Evolutionary conservation across 2,329 filamentous ascomycete species (phyloP), one percentile per base, ranked within the genome.

Genomic region (Sporothrix brasiliensis): DNA sequence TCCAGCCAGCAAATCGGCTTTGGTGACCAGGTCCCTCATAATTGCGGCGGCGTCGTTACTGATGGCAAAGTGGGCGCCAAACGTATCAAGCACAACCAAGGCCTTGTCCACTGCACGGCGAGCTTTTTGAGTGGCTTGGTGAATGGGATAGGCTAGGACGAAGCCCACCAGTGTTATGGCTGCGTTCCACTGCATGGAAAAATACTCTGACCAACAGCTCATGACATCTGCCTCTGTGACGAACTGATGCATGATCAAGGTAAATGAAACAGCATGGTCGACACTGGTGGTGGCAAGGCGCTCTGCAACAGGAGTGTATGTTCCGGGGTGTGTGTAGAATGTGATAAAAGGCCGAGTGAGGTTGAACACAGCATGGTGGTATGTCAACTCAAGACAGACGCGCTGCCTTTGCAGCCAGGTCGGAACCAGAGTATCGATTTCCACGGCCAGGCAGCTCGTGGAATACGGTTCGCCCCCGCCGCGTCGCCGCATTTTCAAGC

Each of bases 341-440:
- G 54, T 58, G 16, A 58, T 58, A 19, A 58, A 58, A 39, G 54
- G 54, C 30, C 78, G 77, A 54, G 77, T 77, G 10, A 79, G 69
- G 58, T 76, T 77, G 41, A 76, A 74, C 39, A 71, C 69, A 11
- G 78, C 13, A 3, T 53, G 72, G 70, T 80, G 78, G 69, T 80
- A 79, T 14, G 76, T 71, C 5, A 79, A 72, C 69, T 80, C 78
- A 9, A 80, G 74, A 30, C 78, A 74, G 2, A 80, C 67, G 5
- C 77, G 76, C 68, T 80, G 78, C 7, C 68, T 66, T 58, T 70
- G 68, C 58, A 68, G 56, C 71, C 71, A 72, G 0, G 50, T 54
- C 9, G 79, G 78, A 2, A 74, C 74, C 54, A 76, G 76, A 13
- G 52, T 70, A 53, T 80, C 78, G 2, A 79, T 66, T 7, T 76